phyloP scores from a whole-genome alignment of 805 yeast genomes.

The Yamadazyma insecticola region DNA sequence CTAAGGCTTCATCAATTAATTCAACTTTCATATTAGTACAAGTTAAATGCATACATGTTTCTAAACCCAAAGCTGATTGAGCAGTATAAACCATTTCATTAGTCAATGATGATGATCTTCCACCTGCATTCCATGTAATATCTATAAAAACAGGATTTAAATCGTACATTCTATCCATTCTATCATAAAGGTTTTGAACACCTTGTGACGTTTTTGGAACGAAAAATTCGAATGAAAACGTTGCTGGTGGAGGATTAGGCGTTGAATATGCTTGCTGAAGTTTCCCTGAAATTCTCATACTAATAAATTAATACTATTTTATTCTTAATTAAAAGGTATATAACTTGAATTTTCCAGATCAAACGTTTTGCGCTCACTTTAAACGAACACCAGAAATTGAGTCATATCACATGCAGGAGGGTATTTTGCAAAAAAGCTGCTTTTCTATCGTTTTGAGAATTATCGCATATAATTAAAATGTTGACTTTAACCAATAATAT shows the following conservation, averaged over 20 bases:
- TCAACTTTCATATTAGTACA: constrained; percentile 90
- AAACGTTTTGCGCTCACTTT: not conserved
- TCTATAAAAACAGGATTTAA: constrained; percentile 89
- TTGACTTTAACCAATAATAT: too few relatives aligned
- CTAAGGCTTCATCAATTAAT: constrained; percentile 78
- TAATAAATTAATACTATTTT: too few relatives aligned
- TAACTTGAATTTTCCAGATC: not conserved
- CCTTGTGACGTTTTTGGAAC: constrained; percentile 98
- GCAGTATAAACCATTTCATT: constrained; percentile 90
- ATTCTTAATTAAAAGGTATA: constrained; percentile 1
- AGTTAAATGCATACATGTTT: constrained; percentile 97
- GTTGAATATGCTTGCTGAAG: constrained; percentile 37
- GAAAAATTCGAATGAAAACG: constrained; percentile 94
- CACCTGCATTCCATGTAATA: constrained; percentile 99
- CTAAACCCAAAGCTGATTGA: constrained; percentile 84
- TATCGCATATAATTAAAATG: too few relatives aligned
- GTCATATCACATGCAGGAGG: not conserved
- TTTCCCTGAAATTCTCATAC: constrained; percentile 40
- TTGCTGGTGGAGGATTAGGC: constrained; percentile 46
- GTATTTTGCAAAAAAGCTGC: too few relatives aligned
- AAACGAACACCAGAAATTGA: not conserved
- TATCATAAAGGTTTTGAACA: constrained; percentile 89
- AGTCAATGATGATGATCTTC: constrained; percentile 75
- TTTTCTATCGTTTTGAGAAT: too few relatives aligned
- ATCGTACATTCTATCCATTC: constrained; percentile 97